These are phyloP conservation scores for Avena sativa DNA, from an alignment of 176 grass and related monocot species.

Conservation along the genomic window DNA sequence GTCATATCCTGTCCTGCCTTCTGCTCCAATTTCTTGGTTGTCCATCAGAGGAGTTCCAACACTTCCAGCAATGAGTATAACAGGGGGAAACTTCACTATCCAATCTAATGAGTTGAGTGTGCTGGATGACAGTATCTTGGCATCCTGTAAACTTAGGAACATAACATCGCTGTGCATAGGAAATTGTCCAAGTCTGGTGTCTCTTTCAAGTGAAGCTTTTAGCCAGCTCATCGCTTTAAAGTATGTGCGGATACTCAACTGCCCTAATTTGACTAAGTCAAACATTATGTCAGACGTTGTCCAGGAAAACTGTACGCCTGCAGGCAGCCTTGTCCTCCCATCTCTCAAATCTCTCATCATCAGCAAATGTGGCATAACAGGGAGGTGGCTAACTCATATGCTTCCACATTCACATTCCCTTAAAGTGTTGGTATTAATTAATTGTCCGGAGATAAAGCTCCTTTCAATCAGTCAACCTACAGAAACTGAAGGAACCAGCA, in stretches of 20 bases:
- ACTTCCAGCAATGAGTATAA: background rate
- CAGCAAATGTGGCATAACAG: background rate
- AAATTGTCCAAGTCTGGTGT: constrained; percentile 1
- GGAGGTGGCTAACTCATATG: background rate
- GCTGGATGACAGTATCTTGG: constrained; percentile 15
- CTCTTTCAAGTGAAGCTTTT: constrained; percentile 20
- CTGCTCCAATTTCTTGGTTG: constrained; percentile 5
- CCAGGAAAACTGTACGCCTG: background rate
- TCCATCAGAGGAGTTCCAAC: background rate
- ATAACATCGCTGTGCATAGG: rapidly evolving
- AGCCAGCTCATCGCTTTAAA: background rate
- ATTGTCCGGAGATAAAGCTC: background rate
- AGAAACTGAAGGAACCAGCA: background rate
- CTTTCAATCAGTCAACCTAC: background rate
- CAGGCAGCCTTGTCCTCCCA: background rate
- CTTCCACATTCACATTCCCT: background rate
- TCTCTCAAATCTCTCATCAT: background rate
- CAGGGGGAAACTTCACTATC: background rate
- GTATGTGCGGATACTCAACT: rapidly evolving
- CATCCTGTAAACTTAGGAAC: background rate
- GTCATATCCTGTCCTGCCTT: constrained; percentile 21
- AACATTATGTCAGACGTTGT: background rate
- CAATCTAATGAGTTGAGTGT: background rate
- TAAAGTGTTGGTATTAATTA: rapidly evolving
- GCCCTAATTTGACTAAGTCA: constrained; percentile 24